Base-by-base conservation (phyloP, 2,329 filamentous ascomycete species). In the Apiospora sp. region DNA sequence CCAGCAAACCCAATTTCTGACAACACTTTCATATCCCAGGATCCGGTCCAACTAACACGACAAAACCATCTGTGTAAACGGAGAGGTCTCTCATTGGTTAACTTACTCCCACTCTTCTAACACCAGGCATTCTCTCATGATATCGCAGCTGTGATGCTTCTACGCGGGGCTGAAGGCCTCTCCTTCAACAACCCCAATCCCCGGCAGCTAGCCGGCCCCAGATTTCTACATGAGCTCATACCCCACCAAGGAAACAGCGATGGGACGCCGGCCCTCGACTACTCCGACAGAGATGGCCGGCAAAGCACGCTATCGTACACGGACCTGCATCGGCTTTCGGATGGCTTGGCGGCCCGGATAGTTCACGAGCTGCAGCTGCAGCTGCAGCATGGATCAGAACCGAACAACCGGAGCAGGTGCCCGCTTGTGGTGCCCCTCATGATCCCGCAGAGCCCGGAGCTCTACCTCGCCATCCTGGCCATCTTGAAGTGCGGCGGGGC, bases 401-500 rank as follows among this genome's bases (percentile, higher is more conserved):
- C 48, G n/a, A 51, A 51, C 34, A 49, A 51, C 34, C 51, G 58
- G 58, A 61, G 61, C 48, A 7, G 37, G 37, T 41, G 37, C 37
- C 37, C 37, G 68, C 81, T 87, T 22, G 82, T 97, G 48, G 87
- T 98, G 49, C 95, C 95, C 0, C 84, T 98, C 2, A 87, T 97
- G 27, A 82, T 97, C 22, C 92, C 92, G 2, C 95, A 98, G 82
- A 93, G 90, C 19, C 90, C 92, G 13, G 87, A 92, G 67, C 86
- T 98, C 34, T 98, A 98, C 81, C 87, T 96, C 72, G 87, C 93
- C 1, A 88, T 94, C 74, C 82, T 98, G 64, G 94, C 92, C 4
- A 89, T 96, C 71, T 85, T 98, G 67, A 95, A 95, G 81, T 91
- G 91, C 16, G 95, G 95, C 8, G 93, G 89, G 48, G 94, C 94